phyloP scores from a whole-genome alignment of 2,329 filamentous ascomycete genomes.

The Chaetothyriales sp. region DNA sequence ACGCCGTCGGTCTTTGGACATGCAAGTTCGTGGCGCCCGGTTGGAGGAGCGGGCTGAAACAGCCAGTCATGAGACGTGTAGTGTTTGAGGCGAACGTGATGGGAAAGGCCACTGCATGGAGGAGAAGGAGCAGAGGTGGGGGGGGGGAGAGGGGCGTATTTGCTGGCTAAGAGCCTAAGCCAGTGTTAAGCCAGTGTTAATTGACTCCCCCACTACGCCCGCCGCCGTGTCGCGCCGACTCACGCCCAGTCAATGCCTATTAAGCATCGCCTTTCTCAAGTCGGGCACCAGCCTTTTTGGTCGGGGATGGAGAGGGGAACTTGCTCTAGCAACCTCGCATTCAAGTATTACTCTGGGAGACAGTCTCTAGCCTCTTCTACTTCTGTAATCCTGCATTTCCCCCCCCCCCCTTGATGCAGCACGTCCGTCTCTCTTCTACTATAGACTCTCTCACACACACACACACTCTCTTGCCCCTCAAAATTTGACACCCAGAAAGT shows the following conservation, averaged over 20 bases:
- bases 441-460: no score
- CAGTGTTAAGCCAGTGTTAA: no score
- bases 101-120: not conserved
- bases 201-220: not conserved
- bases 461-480: not conserved
- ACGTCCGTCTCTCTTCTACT: no score
- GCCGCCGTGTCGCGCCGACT: not conserved
- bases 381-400: not conserved
- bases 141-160: not conserved
- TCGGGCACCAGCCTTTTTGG: not conserved
- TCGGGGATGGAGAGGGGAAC: not conserved
- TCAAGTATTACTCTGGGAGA: not conserved
- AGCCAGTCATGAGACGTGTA: not conserved
- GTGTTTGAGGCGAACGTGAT: not conserved
- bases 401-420: no score
- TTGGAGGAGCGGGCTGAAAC: not conserved
- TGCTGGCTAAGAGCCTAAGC: not conserved
- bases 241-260: not conserved
- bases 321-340: not conserved
- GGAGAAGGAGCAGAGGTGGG: no score
- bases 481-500: not conserved
- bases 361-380: not conserved
- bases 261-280: not conserved
- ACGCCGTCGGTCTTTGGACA: not conserved
- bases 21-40: not conserved